These are phyloP conservation scores for Mycothermus thermophilus DNA, from an alignment of 495 filamentous ascomycete genomes.

Conservation along the genomic window DNA sequence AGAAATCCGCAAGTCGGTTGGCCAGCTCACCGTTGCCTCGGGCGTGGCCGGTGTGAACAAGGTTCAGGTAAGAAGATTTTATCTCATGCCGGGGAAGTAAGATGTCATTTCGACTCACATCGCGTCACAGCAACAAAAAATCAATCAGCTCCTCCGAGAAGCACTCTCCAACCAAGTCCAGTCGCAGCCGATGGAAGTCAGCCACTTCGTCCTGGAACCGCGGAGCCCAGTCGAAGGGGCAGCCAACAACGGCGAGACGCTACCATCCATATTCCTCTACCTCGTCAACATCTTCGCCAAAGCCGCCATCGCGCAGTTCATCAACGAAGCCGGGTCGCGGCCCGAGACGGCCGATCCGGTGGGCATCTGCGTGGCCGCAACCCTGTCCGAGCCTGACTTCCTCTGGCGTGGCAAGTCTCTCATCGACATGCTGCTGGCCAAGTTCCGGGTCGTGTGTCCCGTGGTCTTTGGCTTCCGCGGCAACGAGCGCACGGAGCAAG, in stretches of 20 bases:
- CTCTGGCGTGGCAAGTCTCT: conserved; percentile 56
- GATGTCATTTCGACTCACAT: no score
- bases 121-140: conserved; percentile 23
- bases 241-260: conserved; percentile 36
- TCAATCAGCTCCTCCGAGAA: conserved; percentile 35
- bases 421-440: conserved; percentile 79
- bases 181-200: conserved; percentile 51
- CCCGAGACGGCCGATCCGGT: conserved; percentile 65
- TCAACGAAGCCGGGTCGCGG: conserved; percentile 56
- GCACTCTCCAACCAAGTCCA: conserved; percentile 28
- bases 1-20: conserved; percentile 53
- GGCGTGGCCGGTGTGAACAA: conserved; percentile 47
- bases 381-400: conserved; percentile 56
- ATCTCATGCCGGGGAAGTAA: no score
- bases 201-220: conserved; percentile 46
- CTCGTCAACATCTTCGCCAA: conserved; percentile 76
- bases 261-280: conserved; percentile 65
- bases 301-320: conserved; percentile 56
- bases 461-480: conserved; percentile 77
- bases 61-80: conserved; percentile 39
- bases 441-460: conserved; percentile 68
- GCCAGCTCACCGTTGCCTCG: conserved; percentile 47
- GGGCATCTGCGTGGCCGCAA: conserved; percentile 57
- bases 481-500: conserved; percentile 56
- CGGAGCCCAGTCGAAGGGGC: conserved; percentile 40